Evolutionary conservation across 1,139 yeast species (phyloP).

Genomic region (Sugiyamaella xylanicola): DNA sequence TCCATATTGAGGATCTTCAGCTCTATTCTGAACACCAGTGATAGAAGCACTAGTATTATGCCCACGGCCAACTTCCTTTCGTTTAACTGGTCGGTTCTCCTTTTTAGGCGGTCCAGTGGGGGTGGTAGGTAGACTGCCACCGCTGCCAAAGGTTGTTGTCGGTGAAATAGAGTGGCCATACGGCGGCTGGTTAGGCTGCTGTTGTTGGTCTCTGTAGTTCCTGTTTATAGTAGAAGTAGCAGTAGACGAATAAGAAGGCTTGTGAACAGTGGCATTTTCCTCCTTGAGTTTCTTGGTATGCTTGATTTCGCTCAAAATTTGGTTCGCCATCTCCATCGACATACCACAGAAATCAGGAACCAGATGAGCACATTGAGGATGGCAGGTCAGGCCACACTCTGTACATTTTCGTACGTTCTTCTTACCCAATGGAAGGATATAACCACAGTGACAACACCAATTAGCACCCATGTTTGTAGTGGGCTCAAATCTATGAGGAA

Average conservation of each 20-base stretch:
- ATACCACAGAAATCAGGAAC: conserved; percentile 98
- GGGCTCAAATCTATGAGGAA: conserved; percentile 94
- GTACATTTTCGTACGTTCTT: conserved; percentile 93
- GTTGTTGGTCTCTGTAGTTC: conserved; percentile 15
- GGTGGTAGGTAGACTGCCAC: conserved; percentile 17
- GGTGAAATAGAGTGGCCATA: conserved; percentile 8
- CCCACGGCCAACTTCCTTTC: conserved; percentile 40
- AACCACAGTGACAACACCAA: conserved; percentile 99
- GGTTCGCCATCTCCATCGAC: conserved; percentile 96
- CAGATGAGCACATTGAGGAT: conserved; percentile 85
- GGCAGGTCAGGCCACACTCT: conserved; percentile 96
- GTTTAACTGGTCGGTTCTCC: conserved; percentile 35
- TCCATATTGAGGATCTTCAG: conserved; percentile 4
- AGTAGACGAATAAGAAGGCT: conserved; percentile 15
- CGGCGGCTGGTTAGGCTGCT: conserved; percentile 1
- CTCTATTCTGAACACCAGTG: conserved; percentile 4
- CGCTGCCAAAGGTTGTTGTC: conserved; percentile 9
- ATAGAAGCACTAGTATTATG: conserved; percentile 15
- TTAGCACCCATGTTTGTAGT: conserved; percentile 91
- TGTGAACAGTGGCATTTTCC: conserved; percentile 11
- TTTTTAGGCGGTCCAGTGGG: conserved; percentile 33
- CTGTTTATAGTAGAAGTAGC: conserved; percentile 19
- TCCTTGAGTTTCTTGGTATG: conserved; percentile 60
- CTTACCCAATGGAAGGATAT: conserved; percentile 90
- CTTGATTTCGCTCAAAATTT: conserved; percentile 80